These are phyloP conservation scores for Pholiota molesta DNA, from an alignment of 768 basidiomycete genomes.

Conservation along the genomic window DNA sequence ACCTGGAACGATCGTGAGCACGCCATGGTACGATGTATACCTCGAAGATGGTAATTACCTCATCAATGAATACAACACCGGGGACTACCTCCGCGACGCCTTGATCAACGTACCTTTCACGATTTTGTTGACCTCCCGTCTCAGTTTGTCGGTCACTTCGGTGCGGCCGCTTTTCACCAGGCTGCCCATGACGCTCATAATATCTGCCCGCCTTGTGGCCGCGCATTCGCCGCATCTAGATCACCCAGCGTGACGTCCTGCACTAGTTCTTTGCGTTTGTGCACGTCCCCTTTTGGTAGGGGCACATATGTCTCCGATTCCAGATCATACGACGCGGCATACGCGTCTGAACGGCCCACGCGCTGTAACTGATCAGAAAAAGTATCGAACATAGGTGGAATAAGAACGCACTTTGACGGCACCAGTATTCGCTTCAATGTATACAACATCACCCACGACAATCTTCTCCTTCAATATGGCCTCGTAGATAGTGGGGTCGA, in stretches of 20 bases:
- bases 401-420: conserved; percentile 78
- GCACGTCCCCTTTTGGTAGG: conserved; percentile 94
- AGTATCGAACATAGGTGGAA: conserved; percentile 6
- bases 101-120: conserved; percentile 98
- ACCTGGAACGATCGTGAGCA: conserved; percentile 53
- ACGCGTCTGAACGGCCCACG: conserved; percentile 95
- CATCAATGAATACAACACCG: conserved; percentile 98
- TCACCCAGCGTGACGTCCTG: conserved; percentile 96
- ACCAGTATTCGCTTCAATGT: conserved; percentile 91
- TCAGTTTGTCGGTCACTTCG: conserved; percentile 95
- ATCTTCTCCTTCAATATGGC: conserved; percentile 97
- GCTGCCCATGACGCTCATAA: conserved; percentile 96
- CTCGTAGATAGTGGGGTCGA: conserved; percentile 97
- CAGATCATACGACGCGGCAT: conserved; percentile 95
- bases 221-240: conserved; percentile 93
- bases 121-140: conserved; percentile 95
- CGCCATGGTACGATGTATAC: background rate
- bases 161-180: conserved; percentile 92
- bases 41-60: conserved; percentile 55
- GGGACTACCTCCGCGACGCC: conserved; percentile 98
- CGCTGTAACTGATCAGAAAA: conserved; percentile 51
- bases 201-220: conserved; percentile 97
- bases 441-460: conserved; percentile 94
- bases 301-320: conserved; percentile 99
- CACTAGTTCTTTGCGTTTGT: conserved; percentile 94